These are phyloP conservation scores for Eucalyptus polyanthemos DNA, from an alignment of 345 rosid species.

Conservation along the genomic window DNA sequence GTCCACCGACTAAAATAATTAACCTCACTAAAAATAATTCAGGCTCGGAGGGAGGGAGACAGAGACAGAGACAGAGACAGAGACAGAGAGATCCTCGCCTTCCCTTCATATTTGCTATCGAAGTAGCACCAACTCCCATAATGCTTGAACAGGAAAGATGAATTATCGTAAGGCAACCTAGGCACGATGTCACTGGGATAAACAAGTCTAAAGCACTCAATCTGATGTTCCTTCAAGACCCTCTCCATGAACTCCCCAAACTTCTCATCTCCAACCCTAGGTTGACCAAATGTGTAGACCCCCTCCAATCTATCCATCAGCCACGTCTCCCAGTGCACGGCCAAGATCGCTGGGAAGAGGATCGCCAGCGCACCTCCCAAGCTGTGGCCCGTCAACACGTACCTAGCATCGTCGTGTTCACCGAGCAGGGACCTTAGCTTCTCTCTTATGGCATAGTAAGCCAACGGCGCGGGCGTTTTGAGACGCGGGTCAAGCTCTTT, in stretches of 20 bases:
- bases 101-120: slow-evolving; percentile 4
- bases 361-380: slow-evolving; percentile 55
- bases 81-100: neutral
- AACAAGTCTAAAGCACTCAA: slow-evolving; percentile 45
- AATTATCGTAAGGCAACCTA: slow-evolving; percentile 41
- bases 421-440: slow-evolving; percentile 12
- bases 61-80: neutral
- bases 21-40: neutral
- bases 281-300: slow-evolving; percentile 66
- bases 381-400: slow-evolving; percentile 56
- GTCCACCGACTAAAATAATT: neutral
- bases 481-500: neutral
- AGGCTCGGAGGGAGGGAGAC: neutral
- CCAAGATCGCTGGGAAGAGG: slow-evolving; percentile 37
- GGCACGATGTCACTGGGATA: slow-evolving; percentile 44
- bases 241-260: slow-evolving; percentile 35
- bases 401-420: slow-evolving; percentile 15
- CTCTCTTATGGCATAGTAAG: slow-evolving; percentile 35
- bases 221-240: slow-evolving; percentile 5
- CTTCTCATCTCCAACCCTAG: slow-evolving; percentile 44
- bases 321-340: slow-evolving; percentile 24
- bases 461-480: neutral
- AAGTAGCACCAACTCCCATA: slow-evolving; percentile 48
- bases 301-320: slow-evolving; percentile 42
- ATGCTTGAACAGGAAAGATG: slow-evolving; percentile 33